Percentiles rank a stretch among this genome's conserved stretches.
Conservation (phyloP, 2,329 filamentous ascomycete genomes). For the Exophiala bonariae region DNA sequence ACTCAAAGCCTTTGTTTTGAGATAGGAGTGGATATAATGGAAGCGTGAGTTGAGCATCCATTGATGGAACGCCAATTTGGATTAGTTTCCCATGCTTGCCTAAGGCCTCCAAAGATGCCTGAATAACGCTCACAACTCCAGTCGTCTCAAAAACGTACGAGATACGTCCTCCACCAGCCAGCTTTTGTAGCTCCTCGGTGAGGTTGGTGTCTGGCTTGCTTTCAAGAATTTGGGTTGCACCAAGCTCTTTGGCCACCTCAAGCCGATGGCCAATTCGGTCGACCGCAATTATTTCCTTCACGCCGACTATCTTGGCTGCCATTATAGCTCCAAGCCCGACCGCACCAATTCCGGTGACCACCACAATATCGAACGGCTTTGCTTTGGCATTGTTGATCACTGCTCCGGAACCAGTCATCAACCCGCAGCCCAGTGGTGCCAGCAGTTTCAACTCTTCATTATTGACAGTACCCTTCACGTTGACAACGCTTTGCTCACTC, state of each 20-base stretch:
- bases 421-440: constrained; percentile 34
- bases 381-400: constrained; percentile 42
- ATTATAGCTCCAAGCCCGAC: constrained; percentile 50
- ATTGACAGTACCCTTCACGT: constrained; percentile 20
- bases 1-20: constrained; percentile 49
- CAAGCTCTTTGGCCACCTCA: constrained; percentile 40
- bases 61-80: constrained; percentile 51
- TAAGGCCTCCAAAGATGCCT: constrained; percentile 44
- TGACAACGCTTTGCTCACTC: constrained; percentile 30
- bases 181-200: constrained; percentile 35
- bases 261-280: constrained; percentile 40
- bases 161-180: constrained; percentile 41
- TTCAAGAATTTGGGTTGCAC: constrained; percentile 32
- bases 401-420: constrained; percentile 42
- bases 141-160: constrained; percentile 54
- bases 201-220: constrained; percentile 28
- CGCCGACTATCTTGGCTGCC: constrained; percentile 47
- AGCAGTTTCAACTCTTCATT: constrained; percentile 28
- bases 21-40: constrained; percentile 44
- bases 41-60: constrained; percentile 44
- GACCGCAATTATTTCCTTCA: constrained; percentile 42
- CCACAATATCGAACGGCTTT: constrained; percentile 37
- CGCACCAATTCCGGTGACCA: constrained; percentile 47
- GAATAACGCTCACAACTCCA: constrained; percentile 44
- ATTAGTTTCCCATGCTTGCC: constrained; percentile 50